Evolutionary conservation across 2,329 filamentous ascomycete species (phyloP), one percentile per base, ranked within the genome.

Genomic region (Diaporthe batatas): DNA sequence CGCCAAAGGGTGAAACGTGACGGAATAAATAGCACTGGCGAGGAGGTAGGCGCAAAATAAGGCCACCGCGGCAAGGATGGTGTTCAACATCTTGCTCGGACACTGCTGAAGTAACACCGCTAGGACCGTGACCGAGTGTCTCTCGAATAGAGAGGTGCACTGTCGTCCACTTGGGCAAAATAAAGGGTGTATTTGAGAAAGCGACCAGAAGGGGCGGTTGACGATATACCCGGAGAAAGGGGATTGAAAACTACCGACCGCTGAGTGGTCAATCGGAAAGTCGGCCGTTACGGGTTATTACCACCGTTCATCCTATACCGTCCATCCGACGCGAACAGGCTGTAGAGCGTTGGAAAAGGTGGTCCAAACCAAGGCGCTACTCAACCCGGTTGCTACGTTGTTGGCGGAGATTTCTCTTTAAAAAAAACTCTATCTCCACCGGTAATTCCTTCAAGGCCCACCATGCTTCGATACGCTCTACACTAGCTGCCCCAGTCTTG

Each of bases 1-100:
- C 18, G 75, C 74, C 21, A 80, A 75, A 2, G 79, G 78, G 42
- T 79, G 77, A 1, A 78, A 69, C 6, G 74, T 77, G 2, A 79
- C 23, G 6, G 49, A 72, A 18, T 71, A 71, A 16, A 71, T 25
- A 2, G 69, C 57, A 49, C n/a, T 71, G 6, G 34, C 47, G 23
- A 67, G 21, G 10, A 58, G 36, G 23, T 71, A 71, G 36, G 57
- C 57, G 57, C 34, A 36, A 10, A 59, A 8, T 14, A 42, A 42
- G n/a, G 34, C 57, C 8, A 59, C 14, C 6, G 34, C 36, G 7
- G 4, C 57, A 59, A 59, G 34, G 57, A 59, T 14, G 8, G 6
- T 23, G 36, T 6, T 59, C 23, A 59, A 29, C 57, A 59, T 59
- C 34, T 59, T 59, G 10, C 18, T 8, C 2, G 11, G n/a, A 34